Percentiles rank a stretch among this genome's conserved stretches.
Evolutionary conservation across 495 filamentous ascomycete species (phyloP).

Genomic region (Penicillium argentinense): DNA sequence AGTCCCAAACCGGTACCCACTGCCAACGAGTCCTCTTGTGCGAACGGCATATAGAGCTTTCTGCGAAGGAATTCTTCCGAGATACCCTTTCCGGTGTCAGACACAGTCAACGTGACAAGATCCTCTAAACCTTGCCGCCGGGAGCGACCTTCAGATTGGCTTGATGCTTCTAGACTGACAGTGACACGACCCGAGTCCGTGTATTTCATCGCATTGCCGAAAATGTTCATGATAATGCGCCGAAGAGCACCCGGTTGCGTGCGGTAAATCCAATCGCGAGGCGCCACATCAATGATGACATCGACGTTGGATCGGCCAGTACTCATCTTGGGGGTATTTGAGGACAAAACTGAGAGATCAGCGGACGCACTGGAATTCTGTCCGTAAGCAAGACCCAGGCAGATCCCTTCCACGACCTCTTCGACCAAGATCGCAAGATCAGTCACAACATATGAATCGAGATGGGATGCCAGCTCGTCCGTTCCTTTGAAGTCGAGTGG

Average conservation of each 20-base stretch:
- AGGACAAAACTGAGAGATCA: conserved; percentile 25
- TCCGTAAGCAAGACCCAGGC: conserved; percentile 50
- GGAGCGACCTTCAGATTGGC: conserved; percentile 33
- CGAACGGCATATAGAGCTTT: conserved; percentile 69
- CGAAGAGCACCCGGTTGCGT: conserved; percentile 72
- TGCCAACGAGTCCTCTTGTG: conserved; percentile 66
- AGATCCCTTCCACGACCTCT: conserved; percentile 53
- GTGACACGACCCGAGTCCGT: conserved; percentile 65
- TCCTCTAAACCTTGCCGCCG: conserved; percentile 37
- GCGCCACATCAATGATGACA: conserved; percentile 64
- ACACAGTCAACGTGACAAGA: conserved; percentile 51
- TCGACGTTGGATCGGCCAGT: conserved; percentile 39
- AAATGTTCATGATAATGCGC: conserved; percentile 77
- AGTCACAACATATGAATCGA: conserved; percentile 48
- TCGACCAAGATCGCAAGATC: conserved; percentile 45
- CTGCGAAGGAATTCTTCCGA: conserved; percentile 69
- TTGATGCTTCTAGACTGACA: conserved; percentile 53
- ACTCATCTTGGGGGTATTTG: conserved; percentile 5
- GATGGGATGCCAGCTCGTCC: conserved; percentile 34
- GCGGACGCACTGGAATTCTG: conserved; percentile 30
- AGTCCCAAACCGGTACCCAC: conserved; percentile 55
- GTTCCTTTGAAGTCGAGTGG: conserved; percentile 31
- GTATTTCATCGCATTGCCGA: conserved; percentile 83
- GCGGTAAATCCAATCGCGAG: conserved; percentile 60
- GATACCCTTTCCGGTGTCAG: conserved; percentile 74